These are phyloP conservation scores for Microsporum ferrugineum DNA, from an alignment of 2,329 filamentous ascomycete species.

Conservation along the genomic window DNA sequence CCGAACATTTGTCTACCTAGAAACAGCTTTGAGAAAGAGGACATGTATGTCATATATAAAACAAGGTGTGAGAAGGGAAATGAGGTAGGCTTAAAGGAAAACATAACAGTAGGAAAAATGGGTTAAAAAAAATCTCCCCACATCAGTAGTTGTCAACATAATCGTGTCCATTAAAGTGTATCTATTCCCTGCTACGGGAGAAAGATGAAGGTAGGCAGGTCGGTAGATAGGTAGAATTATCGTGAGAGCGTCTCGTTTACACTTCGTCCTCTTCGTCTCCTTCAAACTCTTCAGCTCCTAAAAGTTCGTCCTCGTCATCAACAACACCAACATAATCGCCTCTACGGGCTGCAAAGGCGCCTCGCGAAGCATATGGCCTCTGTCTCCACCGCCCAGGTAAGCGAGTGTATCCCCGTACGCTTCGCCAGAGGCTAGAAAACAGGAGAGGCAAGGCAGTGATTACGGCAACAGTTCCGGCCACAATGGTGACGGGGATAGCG, in stretches of 20 bases:
- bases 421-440: conserved; percentile 60
- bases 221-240: not conserved
- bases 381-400: conserved; percentile 37
- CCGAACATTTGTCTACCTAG: conserved; percentile 3
- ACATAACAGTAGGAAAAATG: not conserved
- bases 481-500: conserved; percentile 65
- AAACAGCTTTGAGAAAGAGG: not conserved
- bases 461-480: conserved; percentile 70
- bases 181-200: not conserved
- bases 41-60: not conserved
- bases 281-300: conserved; percentile 78
- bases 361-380: conserved; percentile 72
- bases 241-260: conserved; percentile 1
- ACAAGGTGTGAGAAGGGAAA: not conserved
- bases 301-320: conserved; percentile 84
- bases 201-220: not conserved
- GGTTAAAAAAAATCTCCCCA: not conserved
- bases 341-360: conserved; percentile 74
- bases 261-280: conserved; percentile 67
- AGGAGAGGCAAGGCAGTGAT: conserved; percentile 64
- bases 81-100: not conserved
- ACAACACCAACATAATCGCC: conserved; percentile 84
- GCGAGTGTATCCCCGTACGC: conserved; percentile 39
- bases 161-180: not conserved
- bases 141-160: not conserved